Evolutionary conservation across 306 rosid genomes (phyloP).

Genomic region (Cucurbita maxima): DNA sequence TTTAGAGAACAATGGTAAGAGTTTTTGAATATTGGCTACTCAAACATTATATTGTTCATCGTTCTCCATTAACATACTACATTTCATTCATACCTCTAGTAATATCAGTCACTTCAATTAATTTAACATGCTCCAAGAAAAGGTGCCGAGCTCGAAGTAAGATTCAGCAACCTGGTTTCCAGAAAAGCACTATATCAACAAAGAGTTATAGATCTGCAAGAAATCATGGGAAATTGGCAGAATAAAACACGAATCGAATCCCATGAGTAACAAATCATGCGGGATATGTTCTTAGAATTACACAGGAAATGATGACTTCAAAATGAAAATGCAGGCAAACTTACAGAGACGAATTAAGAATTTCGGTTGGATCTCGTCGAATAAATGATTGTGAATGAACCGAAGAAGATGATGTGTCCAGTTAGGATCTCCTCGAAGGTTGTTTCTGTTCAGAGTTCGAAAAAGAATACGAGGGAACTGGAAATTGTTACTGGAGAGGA

Average conservation of each 20-base stretch:
- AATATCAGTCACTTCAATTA: background rate
- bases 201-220: background rate
- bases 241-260: background rate
- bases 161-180: background rate
- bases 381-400: background rate
- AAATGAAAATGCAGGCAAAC: background rate
- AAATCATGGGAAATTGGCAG: background rate
- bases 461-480: background rate
- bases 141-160: background rate
- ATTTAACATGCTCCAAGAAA: background rate
- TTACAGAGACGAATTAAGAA: background rate
- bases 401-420: background rate
- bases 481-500: background rate
- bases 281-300: background rate
- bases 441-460: background rate
- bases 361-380: background rate
- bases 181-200: background rate
- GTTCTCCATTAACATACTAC: background rate
- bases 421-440: constrained; percentile 1
- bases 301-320: background rate
- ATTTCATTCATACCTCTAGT: background rate
- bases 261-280: background rate
- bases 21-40: background rate
- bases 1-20: background rate
- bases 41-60: background rate